These are phyloP conservation scores for Lentinula guzmanii DNA, from an alignment of 768 basidiomycete species.

Conservation along the genomic window DNA sequence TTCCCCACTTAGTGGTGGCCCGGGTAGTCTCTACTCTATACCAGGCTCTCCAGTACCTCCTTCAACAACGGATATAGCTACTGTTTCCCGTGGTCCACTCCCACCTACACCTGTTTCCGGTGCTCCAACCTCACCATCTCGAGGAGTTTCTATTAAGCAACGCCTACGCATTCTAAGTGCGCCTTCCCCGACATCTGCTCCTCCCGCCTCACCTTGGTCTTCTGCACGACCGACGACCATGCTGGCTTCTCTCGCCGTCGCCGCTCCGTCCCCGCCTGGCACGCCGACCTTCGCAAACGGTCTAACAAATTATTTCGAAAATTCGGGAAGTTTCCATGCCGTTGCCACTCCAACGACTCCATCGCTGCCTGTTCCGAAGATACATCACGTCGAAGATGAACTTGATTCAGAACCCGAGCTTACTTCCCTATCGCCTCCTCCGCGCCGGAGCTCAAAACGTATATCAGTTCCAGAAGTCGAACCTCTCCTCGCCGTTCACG, in stretches of 20 bases:
- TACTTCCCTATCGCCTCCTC: slow-evolving; percentile 17
- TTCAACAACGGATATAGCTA: slow-evolving; percentile 13
- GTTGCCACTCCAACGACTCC: slow-evolving; percentile 42
- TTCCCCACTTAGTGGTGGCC: slow-evolving; percentile 16
- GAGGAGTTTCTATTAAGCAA: slow-evolving; percentile 47
- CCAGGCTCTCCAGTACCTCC: slow-evolving; percentile 39
- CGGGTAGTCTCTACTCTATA: slow-evolving; percentile 28
- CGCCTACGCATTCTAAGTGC: slow-evolving; percentile 66
- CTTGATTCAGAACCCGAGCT: slow-evolving; percentile 5
- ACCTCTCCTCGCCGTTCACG: not conserved
- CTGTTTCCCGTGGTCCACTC: slow-evolving; percentile 23
- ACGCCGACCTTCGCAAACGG: slow-evolving; percentile 3
- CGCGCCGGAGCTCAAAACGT: slow-evolving; percentile 19
- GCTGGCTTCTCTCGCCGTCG: not conserved
- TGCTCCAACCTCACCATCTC: slow-evolving; percentile 15
- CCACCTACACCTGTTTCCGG: slow-evolving; percentile 29
- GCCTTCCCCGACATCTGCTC: slow-evolving; percentile 32
- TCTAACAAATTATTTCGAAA: not conserved
- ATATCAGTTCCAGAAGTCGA: slow-evolving; percentile 4
- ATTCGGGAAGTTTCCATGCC: slow-evolving; percentile 57
- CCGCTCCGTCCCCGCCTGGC: slow-evolving; percentile 1
- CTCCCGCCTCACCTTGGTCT: slow-evolving; percentile 18
- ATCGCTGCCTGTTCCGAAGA: slow-evolving; percentile 17
- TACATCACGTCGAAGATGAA: slow-evolving; percentile 13
- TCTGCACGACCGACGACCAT: slow-evolving; percentile 12